Percentiles rank a stretch among this genome's conserved stretches.
Conservation (phyloP, 2,329 filamentous ascomycete genomes). For the Septoria linicola region DNA sequence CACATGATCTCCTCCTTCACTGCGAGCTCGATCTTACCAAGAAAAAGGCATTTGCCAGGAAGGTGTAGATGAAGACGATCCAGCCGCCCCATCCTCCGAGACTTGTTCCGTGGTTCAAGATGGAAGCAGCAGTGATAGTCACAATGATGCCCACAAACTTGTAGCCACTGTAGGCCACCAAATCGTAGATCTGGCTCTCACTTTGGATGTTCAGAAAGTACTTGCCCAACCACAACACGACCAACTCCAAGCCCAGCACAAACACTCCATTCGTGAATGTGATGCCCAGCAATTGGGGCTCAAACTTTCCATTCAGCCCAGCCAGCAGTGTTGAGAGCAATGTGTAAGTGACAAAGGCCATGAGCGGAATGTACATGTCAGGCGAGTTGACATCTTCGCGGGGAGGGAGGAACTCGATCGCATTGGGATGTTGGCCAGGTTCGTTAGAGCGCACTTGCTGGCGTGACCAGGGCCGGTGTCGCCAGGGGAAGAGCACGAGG, state of each 20-base stretch:
- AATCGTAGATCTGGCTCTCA: constrained; percentile 86
- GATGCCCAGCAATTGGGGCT: constrained; percentile 87
- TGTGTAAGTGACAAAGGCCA: constrained; percentile 97
- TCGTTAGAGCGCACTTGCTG: constrained; percentile 68
- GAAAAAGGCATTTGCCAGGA: constrained; percentile 91
- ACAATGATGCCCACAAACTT: constrained; percentile 97
- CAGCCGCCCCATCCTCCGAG: constrained; percentile 88
- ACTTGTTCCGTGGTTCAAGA: constrained; percentile 73
- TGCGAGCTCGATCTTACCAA: constrained; percentile 72
- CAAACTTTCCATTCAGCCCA: constrained; percentile 84
- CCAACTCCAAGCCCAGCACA: constrained; percentile 81
- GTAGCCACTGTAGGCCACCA: constrained; percentile 96
- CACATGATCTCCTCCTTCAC: too few relatives aligned
- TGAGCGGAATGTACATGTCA: constrained; percentile 99
- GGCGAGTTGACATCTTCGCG: constrained; percentile 89
- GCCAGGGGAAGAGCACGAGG: constrained; percentile 94
- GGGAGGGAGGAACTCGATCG: constrained; percentile 78
- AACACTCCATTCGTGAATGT: constrained; percentile 81
- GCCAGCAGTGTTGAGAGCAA: constrained; percentile 88
- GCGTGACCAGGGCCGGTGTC: constrained; percentile 95
- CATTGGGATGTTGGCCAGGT: constrained; percentile 26
- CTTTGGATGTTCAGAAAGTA: constrained; percentile 93
- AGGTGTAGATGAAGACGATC: constrained; percentile 87
- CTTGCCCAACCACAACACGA: constrained; percentile 86
- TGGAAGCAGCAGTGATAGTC: constrained; percentile 76